Base-by-base conservation (phyloP, 805 yeast genomes). In the Myxozyma melibiosi region DNA sequence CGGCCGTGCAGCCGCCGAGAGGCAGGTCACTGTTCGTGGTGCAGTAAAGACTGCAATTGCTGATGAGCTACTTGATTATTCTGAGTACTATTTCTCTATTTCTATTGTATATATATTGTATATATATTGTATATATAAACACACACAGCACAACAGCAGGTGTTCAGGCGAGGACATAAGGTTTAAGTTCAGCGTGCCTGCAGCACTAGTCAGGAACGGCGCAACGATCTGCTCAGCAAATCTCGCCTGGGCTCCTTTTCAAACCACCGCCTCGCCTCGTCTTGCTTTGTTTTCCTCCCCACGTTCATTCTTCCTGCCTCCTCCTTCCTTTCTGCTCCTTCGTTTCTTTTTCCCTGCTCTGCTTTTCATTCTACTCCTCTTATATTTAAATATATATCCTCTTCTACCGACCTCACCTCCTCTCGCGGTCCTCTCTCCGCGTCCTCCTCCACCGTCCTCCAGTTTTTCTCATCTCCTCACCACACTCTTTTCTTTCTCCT, bases 171-270 rank as follows among this genome's bases (percentile, higher is more conserved):
- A n/a, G n/a, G n/a, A n/a, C n/a, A n/a, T n/a, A n/a, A 37, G 40
- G 39, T 35, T 35, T 35, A 35, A 14, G 20, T 14, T 28, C 30
- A 16, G 11, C 14, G 55, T 35, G 40, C 55, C 49, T 51, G 55
- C 53, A 41, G 53, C 39, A 30, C 50, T 51, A 51, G 55, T 43
- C 55, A 51, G 55, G 55, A 42, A 51, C 55, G 48, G n/a, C 33
- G 33, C 9, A 6, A 7, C 33, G 33, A 11, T 30, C 33, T 11
- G 33, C 33, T 30, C 47, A 16, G 7, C n/a, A n/a, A n/a, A n/a
- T n/a, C 33, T 7, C 33, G 13, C 24, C 35, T 33, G 2, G 27
- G 27, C 27, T 11, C 14, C 37, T 18, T 13, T 25, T 11, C 28
- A 8, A 11, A 11, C 22, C 16, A 25, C 37, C n/a, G 34, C 27